Conservation (phyloP, 805 yeast genomes). For the Lachancea fermentati region DNA sequence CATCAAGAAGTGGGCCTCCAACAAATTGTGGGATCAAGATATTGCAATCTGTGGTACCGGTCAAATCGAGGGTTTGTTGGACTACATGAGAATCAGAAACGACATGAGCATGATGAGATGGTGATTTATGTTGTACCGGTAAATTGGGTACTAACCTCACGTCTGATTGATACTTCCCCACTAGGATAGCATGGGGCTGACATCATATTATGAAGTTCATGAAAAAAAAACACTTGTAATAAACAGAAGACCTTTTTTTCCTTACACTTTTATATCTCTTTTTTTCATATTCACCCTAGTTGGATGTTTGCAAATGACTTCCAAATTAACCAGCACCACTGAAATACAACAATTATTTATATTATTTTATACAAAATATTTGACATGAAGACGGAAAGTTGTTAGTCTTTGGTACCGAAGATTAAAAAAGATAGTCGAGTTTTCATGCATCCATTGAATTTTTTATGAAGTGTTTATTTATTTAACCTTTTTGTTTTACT, state of each 20-base stretch:
- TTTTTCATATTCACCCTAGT: constrained; percentile 1
- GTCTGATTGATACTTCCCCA: background rate
- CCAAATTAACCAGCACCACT: constrained; percentile 8
- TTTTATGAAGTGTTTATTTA: too few relatives aligned
- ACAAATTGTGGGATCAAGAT: constrained; percentile 77
- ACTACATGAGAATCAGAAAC: constrained; percentile 80
- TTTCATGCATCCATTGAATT: background rate
- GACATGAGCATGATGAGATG: constrained; percentile 88
- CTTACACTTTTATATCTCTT: constrained; percentile 2
- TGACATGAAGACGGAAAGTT: too few relatives aligned
- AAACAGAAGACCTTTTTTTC: constrained; percentile 2
- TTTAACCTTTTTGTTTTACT: constrained; percentile 1
- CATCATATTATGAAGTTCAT: constrained; percentile 8
- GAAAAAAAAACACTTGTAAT: constrained; percentile 6
- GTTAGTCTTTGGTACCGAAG: too few relatives aligned
- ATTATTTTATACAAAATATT: too few relatives aligned
- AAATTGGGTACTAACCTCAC: background rate
- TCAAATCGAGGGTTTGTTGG: constrained; percentile 78
- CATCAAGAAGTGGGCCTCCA: constrained; percentile 68
- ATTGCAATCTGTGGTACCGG: constrained; percentile 80
- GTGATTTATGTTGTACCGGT: constrained; percentile 30
- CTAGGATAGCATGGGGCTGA: background rate
- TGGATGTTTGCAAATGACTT: background rate
- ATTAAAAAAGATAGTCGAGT: background rate
- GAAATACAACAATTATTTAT: constrained; percentile 5